These are phyloP conservation scores for Candida freyschussii DNA, from an alignment of 1,139 yeast genomes.

Conservation along the genomic window DNA sequence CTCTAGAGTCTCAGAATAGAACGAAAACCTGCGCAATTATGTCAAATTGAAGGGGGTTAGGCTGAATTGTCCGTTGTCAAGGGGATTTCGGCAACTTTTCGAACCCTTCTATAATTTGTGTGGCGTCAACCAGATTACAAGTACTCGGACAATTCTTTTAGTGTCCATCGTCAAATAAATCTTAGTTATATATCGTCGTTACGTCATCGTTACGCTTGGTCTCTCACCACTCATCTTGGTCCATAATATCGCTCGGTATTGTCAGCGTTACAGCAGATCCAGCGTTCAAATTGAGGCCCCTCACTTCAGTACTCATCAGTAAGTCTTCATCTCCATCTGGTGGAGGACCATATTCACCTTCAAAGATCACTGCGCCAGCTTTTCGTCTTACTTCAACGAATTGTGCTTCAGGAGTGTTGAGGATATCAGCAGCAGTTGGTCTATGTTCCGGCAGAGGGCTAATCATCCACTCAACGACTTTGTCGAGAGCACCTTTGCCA, in stretches of 20 bases:
- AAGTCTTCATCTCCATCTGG: constrained; percentile 33
- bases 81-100: too few relatives aligned
- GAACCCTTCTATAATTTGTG: too few relatives aligned
- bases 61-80: too few relatives aligned
- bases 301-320: constrained; percentile 19
- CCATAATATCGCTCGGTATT: constrained; percentile 20
- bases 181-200: too few relatives aligned
- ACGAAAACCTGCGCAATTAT: too few relatives aligned
- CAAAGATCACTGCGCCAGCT: constrained; percentile 94
- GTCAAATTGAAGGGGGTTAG: too few relatives aligned
- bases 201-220: too few relatives aligned
- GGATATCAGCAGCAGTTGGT: constrained; percentile 69
- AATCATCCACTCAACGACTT: constrained; percentile 82
- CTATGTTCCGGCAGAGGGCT: constrained; percentile 80
- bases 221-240: constrained; percentile 22
- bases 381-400: constrained; percentile 78
- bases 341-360: constrained; percentile 91
- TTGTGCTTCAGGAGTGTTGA: constrained; percentile 66
- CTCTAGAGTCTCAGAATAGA: too few relatives aligned
- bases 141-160: too few relatives aligned
- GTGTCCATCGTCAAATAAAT: too few relatives aligned
- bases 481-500: constrained; percentile 70
- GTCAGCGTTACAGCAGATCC: constrained; percentile 14
- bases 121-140: too few relatives aligned
- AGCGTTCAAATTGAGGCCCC: constrained; percentile 17